A percentile compares a stretch with the other conserved stretches of the same genome.
Evolutionary conservation across 306 rosid species (phyloP).

Genomic region (Fragaria ananassa): DNA sequence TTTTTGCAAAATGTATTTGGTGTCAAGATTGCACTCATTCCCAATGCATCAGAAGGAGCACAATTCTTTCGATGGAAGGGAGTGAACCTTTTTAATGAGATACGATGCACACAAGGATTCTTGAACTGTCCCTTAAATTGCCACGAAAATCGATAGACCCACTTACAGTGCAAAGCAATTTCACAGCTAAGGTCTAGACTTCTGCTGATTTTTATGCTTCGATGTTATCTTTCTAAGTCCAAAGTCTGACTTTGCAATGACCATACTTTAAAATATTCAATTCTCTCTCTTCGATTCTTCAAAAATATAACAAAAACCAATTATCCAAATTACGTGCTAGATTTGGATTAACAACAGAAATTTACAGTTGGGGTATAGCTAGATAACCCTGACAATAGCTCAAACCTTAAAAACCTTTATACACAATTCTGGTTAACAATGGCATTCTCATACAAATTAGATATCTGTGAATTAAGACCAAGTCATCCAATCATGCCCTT

Average conservation of each 20-base stretch:
- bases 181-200: background rate
- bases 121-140: background rate
- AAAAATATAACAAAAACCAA: background rate
- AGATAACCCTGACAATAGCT: background rate
- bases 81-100: background rate
- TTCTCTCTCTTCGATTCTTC: background rate
- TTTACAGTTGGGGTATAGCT: background rate
- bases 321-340: background rate
- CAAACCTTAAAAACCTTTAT: too few species aligned
- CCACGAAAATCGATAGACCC: background rate
- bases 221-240: background rate
- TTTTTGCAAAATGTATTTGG: background rate
- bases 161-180: background rate
- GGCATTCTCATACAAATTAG: background rate
- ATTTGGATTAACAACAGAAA: background rate
- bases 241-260: background rate
- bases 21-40: background rate
- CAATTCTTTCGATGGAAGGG: background rate
- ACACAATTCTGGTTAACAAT: background rate
- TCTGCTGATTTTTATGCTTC: background rate
- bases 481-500: background rate
- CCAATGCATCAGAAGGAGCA: background rate
- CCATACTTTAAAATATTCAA: background rate
- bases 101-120: background rate
- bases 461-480: background rate